phyloP scores from a whole-genome alignment of 164 flowering plant genomes.

The Stephania yunnanensis region DNA sequence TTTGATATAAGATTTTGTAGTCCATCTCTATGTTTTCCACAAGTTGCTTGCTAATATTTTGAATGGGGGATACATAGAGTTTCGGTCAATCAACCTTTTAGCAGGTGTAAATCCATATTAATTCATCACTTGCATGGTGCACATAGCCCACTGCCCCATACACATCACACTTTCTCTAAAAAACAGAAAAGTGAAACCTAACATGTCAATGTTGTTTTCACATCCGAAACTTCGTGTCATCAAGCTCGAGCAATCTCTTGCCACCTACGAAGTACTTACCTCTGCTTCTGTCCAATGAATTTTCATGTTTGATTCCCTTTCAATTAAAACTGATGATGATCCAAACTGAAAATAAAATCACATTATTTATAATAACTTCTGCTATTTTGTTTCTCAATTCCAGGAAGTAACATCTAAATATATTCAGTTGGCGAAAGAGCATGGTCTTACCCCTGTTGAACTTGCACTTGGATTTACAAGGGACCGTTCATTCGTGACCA shows the following conservation, averaged over 20 bases:
- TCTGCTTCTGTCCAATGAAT: neutral
- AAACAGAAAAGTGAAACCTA: neutral
- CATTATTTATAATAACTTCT: neutral
- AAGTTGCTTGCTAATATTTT: too few species aligned
- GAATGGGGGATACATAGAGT: too few species aligned
- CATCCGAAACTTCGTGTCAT: neutral
- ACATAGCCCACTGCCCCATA: neutral
- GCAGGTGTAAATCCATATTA: neutral
- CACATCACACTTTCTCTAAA: neutral
- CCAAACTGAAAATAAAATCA: neutral
- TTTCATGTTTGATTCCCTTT: neutral
- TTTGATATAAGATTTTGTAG: too few species aligned
- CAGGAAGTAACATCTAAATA: slow-evolving; percentile 80
- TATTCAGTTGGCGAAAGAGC: slow-evolving; percentile 57
- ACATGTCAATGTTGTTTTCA: neutral
- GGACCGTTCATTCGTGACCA: slow-evolving; percentile 88
- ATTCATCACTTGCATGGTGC: neutral
- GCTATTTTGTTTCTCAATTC: slow-evolving; percentile 18
- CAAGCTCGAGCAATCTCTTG: neutral
- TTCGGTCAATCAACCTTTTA: too few species aligned
- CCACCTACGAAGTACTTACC: neutral
- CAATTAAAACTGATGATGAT: neutral
- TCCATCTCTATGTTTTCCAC: too few species aligned
- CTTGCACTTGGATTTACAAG: slow-evolving; percentile 81
- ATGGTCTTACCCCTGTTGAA: slow-evolving; percentile 67